Conservation (phyloP, 768 basidiomycete species). For the Dioszegia crocea region DNA sequence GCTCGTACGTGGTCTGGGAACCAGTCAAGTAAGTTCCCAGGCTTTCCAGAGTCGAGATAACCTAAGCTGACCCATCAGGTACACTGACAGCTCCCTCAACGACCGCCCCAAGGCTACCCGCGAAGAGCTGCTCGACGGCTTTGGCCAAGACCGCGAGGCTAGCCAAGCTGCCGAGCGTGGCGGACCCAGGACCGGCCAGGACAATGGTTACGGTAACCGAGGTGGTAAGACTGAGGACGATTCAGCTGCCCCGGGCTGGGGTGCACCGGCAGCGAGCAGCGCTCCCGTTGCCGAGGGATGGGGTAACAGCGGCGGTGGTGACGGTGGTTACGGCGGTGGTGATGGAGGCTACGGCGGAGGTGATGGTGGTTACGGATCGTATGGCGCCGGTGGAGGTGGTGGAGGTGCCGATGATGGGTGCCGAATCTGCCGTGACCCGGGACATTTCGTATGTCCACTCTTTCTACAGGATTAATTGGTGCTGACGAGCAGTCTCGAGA, state of each 20-base stretch:
- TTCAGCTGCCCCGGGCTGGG: not conserved
- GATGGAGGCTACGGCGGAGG: not conserved
- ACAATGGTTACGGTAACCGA: conserved; percentile 9
- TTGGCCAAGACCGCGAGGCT: not conserved
- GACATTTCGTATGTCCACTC: conserved; percentile 13
- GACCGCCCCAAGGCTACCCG: not conserved
- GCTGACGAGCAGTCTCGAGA: conserved; percentile 14
- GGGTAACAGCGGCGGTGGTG: not conserved
- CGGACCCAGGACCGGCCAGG: not conserved
- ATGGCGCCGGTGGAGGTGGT: conserved; percentile 1
- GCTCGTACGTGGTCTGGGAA: conserved; percentile 4
- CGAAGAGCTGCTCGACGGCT: conserved; percentile 16
- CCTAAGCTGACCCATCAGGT: conserved; percentile 1
- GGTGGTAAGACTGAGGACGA: not conserved
- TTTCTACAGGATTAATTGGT: not conserved
- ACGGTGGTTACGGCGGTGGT: not conserved
- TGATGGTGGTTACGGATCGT: not conserved
- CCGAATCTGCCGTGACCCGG: conserved; percentile 15
- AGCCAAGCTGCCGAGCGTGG: not conserved
- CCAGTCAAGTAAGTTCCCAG: not conserved
- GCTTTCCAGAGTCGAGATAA: not conserved
- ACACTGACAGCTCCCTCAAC: conserved; percentile 10
- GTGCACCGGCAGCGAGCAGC: not conserved
- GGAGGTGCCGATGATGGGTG: conserved; percentile 13
- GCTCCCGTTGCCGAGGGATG: not conserved